A percentile compares a stretch with the other conserved stretches of the same genome.
Evolutionary conservation across 768 basidiomycete genomes (phyloP).

Genomic region (Termitomyces sp.): DNA sequence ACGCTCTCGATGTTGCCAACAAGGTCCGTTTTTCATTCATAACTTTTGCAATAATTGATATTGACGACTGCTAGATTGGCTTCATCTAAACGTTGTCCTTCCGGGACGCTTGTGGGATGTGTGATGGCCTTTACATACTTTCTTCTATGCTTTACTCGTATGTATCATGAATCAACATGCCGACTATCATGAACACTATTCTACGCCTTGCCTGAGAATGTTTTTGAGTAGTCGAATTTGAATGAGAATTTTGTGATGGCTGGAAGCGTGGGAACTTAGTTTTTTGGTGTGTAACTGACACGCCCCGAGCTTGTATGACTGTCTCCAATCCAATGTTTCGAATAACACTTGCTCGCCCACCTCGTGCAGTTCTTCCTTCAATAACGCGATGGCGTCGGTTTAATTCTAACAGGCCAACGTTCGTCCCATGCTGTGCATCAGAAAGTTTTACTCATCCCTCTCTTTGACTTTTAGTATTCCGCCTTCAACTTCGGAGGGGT

Average conservation of each 20-base stretch:
- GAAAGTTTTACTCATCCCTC: not conserved
- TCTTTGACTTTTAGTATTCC: slow-evolving; percentile 1
- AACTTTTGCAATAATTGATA: not conserved
- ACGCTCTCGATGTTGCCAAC: slow-evolving; percentile 96
- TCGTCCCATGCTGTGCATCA: not conserved
- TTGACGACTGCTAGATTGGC: slow-evolving; percentile 57
- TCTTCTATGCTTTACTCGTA: slow-evolving; percentile 11
- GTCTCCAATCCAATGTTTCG: slow-evolving; percentile 10
- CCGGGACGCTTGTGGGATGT: slow-evolving; percentile 1
- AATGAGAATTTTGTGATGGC: not conserved
- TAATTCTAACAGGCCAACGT: slow-evolving; percentile 5
- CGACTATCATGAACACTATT: slow-evolving; percentile 8
- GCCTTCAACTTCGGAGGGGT: not conserved
- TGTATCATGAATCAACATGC: slow-evolving; percentile 15
- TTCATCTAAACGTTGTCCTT: slow-evolving; percentile 62
- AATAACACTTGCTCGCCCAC: slow-evolving; percentile 12
- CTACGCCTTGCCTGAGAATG: not conserved
- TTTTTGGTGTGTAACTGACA: slow-evolving; percentile 8
- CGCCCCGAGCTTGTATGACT: not conserved
- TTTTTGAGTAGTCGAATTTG: not conserved
- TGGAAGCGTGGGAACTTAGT: slow-evolving; percentile 9
- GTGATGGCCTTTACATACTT: slow-evolving; percentile 9
- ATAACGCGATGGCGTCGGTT: slow-evolving; percentile 12
- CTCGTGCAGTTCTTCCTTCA: slow-evolving; percentile 9
- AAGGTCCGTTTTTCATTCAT: slow-evolving; percentile 50